phyloP scores from a whole-genome alignment of 306 rosid species.

The Alnus rubra region DNA sequence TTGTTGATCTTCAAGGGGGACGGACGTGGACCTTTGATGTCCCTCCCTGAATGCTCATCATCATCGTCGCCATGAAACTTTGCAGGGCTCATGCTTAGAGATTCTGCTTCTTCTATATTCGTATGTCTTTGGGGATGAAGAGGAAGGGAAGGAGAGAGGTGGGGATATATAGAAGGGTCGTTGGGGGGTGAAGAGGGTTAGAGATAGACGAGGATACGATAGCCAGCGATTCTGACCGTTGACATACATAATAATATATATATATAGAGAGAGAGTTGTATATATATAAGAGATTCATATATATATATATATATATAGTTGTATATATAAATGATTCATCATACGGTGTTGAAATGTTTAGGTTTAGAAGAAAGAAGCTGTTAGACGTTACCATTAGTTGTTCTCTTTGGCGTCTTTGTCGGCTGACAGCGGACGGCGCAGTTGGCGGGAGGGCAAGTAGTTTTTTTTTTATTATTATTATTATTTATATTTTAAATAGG shows the following conservation, averaged over 20 bases:
- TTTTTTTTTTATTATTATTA: background rate
- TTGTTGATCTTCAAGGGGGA: slow-evolving; percentile 60
- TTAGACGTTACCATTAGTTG: slow-evolving; percentile 4
- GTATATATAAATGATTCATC: background rate
- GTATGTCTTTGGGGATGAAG: background rate
- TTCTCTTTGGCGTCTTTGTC: background rate
- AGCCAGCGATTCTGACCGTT: slow-evolving; percentile 85
- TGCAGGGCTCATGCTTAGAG: slow-evolving; percentile 35
- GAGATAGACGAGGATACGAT: background rate
- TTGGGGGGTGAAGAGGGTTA: background rate
- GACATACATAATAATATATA: slow-evolving; percentile 33
- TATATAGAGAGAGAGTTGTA: background rate
- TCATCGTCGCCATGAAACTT: slow-evolving; percentile 16
- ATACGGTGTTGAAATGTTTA: background rate
- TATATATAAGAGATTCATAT: background rate
- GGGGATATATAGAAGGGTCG: background rate
- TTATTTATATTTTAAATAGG: background rate
- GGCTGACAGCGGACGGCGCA: background rate
- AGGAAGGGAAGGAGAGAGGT: background rate
- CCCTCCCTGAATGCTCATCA: slow-evolving; percentile 19
- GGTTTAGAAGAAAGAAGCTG: background rate
- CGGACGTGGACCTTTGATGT: slow-evolving; percentile 65
- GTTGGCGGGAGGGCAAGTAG: background rate
- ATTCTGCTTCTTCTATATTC: slow-evolving; percentile 4
- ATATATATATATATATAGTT: background rate